Evolutionary conservation across 495 filamentous ascomycete genomes (phyloP).

Genomic region (Baudoinia panamericana): DNA sequence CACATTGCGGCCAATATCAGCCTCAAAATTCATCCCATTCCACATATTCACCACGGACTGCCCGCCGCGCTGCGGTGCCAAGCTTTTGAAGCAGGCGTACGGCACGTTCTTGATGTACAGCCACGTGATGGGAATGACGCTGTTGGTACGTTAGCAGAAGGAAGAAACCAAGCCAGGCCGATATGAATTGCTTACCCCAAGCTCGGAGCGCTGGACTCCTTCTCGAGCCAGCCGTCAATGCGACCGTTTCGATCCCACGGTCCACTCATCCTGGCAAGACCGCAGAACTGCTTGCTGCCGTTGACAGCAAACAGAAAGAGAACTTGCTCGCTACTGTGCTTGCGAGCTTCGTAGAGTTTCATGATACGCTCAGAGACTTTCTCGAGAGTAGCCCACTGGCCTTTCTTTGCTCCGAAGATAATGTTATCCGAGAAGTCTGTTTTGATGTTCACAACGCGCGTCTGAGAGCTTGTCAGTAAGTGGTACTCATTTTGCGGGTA

Average conservation of each 20-base stretch:
- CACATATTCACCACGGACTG: slow-evolving; percentile 14
- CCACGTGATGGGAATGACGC: slow-evolving; percentile 11
- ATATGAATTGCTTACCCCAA: background rate
- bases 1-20: slow-evolving; percentile 4
- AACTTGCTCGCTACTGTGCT: background rate
- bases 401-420: background rate
- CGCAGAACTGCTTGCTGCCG: slow-evolving; percentile 10
- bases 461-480: slow-evolving; percentile 4
- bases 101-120: slow-evolving; percentile 12
- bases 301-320: slow-evolving; percentile 15
- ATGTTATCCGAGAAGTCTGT: slow-evolving; percentile 11
- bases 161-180: background rate
- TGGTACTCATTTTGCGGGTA: background rate
- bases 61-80: background rate
- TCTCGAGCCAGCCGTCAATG: slow-evolving; percentile 7
- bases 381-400: slow-evolving; percentile 3
- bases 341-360: background rate
- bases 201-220: background rate
- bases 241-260: slow-evolving; percentile 1
- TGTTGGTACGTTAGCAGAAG: background rate
- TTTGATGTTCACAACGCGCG: slow-evolving; percentile 13
- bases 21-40: slow-evolving; percentile 11
- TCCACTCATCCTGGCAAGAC: slow-evolving; percentile 9
- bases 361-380: slow-evolving; percentile 9
- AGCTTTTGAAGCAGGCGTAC: slow-evolving; percentile 2